phyloP scores from a whole-genome alignment of 73 alveolate species.

The Urostyla sp. region DNA sequence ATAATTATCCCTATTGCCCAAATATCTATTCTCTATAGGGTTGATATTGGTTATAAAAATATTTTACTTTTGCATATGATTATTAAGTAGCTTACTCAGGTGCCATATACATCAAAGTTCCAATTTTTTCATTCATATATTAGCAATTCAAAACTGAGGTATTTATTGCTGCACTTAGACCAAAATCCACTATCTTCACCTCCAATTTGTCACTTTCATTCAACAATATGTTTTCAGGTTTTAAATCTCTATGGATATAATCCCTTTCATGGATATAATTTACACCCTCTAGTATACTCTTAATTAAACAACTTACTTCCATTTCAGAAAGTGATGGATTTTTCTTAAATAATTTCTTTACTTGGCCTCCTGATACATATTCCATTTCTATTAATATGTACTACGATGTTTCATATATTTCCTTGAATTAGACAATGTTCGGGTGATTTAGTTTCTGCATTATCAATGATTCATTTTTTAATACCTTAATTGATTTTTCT shows the following conservation, averaged over 20 bases:
- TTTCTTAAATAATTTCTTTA: constrained; percentile 17
- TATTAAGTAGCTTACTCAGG: constrained; percentile 61
- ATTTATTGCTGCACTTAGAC: constrained; percentile 53
- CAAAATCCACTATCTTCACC: constrained; percentile 60
- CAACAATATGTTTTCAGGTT: constrained; percentile 70
- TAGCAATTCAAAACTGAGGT: neutral
- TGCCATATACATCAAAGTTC: constrained; percentile 68
- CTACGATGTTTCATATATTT: constrained; percentile 30
- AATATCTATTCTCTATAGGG: constrained; percentile 39
- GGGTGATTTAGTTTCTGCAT: constrained; percentile 23
- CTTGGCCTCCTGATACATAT: constrained; percentile 32
- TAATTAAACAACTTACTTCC: constrained; percentile 18
- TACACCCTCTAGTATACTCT: constrained; percentile 49
- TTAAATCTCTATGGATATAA: constrained; percentile 69
- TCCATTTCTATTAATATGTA: constrained; percentile 44
- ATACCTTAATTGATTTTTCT: constrained; percentile 3
- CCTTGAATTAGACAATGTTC: constrained; percentile 34
- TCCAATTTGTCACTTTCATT: constrained; percentile 4
- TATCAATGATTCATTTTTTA: constrained; percentile 31
- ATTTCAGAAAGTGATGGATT: constrained; percentile 25
- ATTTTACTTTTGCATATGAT: constrained; percentile 38
- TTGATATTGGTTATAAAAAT: neutral
- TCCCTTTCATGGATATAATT: constrained; percentile 56
- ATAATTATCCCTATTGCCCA: constrained; percentile 63
- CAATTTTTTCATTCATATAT: constrained; percentile 50